Evolutionary conservation across 768 basidiomycete species (phyloP).

Genomic region (Plicaturopsis crispa): DNA sequence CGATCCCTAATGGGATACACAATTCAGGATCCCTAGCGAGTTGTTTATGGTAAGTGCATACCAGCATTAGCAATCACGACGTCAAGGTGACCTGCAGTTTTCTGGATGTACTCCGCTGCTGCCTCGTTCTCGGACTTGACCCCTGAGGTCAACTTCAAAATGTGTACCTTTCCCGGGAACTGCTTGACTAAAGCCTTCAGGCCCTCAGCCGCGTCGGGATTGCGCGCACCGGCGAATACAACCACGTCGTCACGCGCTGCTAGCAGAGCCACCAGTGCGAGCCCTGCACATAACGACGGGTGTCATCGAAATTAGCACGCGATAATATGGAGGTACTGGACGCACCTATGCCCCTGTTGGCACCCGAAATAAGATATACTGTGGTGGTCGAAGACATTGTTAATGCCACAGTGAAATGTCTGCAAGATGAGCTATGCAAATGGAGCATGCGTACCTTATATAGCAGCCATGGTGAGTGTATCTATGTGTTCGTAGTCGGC

Average conservation of each 20-base stretch:
- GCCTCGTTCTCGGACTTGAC: background rate
- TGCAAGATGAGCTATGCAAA: no score
- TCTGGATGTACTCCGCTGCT: background rate
- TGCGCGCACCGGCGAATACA: slow-evolving; percentile 1
- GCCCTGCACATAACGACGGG: no score
- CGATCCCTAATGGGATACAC: background rate
- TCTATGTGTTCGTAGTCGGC: no score
- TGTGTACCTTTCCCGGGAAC: background rate
- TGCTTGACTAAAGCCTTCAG: background rate
- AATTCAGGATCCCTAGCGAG: background rate
- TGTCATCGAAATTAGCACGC: no score
- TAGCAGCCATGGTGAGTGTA: no score
- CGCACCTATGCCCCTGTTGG: no score
- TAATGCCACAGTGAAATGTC: no score
- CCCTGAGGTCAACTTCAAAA: background rate
- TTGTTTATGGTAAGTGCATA: background rate
- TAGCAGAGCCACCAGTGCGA: background rate
- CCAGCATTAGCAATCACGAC: slow-evolving; percentile 1
- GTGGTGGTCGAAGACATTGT: no score
- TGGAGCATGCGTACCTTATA: no score
- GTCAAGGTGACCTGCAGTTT: background rate
- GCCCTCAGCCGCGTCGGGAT: background rate
- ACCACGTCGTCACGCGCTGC: background rate
- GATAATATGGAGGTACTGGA: no score
- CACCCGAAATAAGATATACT: no score